Evolutionary conservation across 2,329 filamentous ascomycete genomes (phyloP).

Genomic region (Diaporthe vaccinii): DNA sequence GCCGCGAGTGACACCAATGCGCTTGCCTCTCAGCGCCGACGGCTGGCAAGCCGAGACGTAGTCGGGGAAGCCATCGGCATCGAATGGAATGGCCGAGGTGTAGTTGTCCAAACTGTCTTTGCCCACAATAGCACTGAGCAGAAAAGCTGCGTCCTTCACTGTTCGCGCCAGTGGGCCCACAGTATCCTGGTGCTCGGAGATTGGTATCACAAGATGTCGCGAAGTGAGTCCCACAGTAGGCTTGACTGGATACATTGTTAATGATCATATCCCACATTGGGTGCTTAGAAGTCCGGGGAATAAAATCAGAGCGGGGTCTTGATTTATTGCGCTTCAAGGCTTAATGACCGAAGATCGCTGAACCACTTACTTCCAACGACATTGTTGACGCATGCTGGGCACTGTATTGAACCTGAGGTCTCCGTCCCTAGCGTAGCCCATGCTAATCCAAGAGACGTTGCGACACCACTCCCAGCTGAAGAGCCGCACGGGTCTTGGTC

Average conservation of each 20-base stretch:
- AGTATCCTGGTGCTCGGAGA: conserved; percentile 72
- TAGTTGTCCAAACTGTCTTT: conserved; percentile 73
- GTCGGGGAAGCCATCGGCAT: conserved; percentile 61
- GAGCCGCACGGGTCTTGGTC: conserved; percentile 73
- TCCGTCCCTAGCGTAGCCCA: conserved; percentile 53
- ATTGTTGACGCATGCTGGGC: conserved; percentile 28
- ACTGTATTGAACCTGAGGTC: conserved; percentile 35
- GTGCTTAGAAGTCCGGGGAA: too few species aligned
- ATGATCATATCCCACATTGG: background rate
- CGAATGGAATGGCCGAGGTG: conserved; percentile 71
- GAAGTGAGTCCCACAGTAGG: conserved; percentile 75
- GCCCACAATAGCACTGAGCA: conserved; percentile 75
- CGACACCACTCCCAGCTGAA: conserved; percentile 73
- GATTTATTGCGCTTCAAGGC: background rate
- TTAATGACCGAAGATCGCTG: background rate
- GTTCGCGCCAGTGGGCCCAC: conserved; percentile 60
- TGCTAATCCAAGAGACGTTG: conserved; percentile 70
- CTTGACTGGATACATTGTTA: conserved; percentile 58
- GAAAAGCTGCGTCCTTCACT: conserved; percentile 70
- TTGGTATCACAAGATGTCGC: conserved; percentile 72
- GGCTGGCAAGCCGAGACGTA: conserved; percentile 71
- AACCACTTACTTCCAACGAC: conserved; percentile 32
- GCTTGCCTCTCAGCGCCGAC: conserved; percentile 65
- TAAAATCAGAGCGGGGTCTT: background rate
- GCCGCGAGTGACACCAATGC: conserved; percentile 76